These are phyloP conservation scores for Cercophora newfieldiana DNA, from an alignment of 495 filamentous ascomycete genomes.

Conservation along the genomic window DNA sequence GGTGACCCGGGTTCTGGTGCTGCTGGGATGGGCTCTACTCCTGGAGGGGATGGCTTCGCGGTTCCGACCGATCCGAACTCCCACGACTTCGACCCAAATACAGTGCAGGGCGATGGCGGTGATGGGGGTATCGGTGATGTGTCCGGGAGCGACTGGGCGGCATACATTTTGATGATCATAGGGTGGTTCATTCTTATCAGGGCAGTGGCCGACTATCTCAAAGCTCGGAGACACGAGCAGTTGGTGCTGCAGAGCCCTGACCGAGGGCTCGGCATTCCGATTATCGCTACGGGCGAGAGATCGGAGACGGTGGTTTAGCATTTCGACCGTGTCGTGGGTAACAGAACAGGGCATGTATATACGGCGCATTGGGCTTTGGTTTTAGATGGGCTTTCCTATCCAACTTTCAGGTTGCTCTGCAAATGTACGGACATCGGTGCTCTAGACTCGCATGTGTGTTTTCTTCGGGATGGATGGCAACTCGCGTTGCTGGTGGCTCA, in stretches of 20 bases:
- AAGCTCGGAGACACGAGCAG: constrained; percentile 84
- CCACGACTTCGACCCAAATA: constrained; percentile 80
- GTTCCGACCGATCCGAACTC: constrained; percentile 82
- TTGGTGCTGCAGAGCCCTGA: constrained; percentile 93
- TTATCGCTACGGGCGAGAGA: constrained; percentile 85
- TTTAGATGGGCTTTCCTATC: background rate
- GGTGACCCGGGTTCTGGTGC: constrained; percentile 28
- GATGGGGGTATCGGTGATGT: constrained; percentile 50
- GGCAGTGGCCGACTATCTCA: constrained; percentile 83
- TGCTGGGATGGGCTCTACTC: constrained; percentile 40
- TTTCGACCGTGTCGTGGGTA: constrained; percentile 6
- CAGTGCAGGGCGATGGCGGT: constrained; percentile 46
- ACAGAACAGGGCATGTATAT: constrained; percentile 16
- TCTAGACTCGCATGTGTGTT: background rate
- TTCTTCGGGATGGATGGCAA: too few relatives aligned
- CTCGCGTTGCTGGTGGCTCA: too few relatives aligned
- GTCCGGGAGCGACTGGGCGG: constrained; percentile 76
- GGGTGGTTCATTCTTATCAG: constrained; percentile 97
- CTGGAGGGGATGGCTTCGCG: constrained; percentile 55
- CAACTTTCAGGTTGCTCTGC: background rate
- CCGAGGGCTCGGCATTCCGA: constrained; percentile 77
- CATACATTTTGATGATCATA: constrained; percentile 95
- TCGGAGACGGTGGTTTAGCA: constrained; percentile 76
- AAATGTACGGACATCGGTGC: background rate
- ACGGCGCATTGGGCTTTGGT: background rate